A percentile compares a stretch with the other conserved stretches of the same genome.
These are phyloP conservation scores for Chenopodium suecicum DNA, from an alignment of 148 eudicot species.

Conservation along the genomic window DNA sequence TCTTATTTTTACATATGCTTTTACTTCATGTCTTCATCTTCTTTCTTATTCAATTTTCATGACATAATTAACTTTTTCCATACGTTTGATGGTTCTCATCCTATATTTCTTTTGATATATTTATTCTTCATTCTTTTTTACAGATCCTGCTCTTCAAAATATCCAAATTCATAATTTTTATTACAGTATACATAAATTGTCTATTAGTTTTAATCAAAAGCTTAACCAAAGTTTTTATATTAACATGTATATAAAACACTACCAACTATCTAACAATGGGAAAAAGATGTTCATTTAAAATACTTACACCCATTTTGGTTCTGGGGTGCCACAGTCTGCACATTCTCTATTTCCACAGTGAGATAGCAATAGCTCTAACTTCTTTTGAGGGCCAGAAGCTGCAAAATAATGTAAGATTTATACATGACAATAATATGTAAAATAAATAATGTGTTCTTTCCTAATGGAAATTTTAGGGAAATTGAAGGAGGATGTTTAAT, in stretches of 20 bases:
- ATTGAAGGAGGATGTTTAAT: background rate
- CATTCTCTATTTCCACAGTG: slow-evolving; percentile 61
- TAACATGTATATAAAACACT: too few species aligned
- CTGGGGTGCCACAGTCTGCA: slow-evolving; percentile 91
- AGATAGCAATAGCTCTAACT: slow-evolving; percentile 50
- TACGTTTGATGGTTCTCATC: background rate
- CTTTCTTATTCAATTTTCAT: background rate
- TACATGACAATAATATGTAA: background rate
- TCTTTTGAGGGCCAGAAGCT: slow-evolving; percentile 46
- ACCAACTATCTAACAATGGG: background rate
- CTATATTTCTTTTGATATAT: background rate
- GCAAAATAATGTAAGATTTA: slow-evolving; percentile 1
- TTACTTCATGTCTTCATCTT: background rate
- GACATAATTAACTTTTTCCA: background rate
- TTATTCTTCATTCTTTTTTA: background rate
- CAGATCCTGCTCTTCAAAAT: background rate
- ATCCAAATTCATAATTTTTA: background rate
- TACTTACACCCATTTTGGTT: slow-evolving; percentile 98
- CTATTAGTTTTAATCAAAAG: background rate
- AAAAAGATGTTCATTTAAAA: background rate
- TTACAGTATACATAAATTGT: background rate
- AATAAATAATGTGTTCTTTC: background rate
- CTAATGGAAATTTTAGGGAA: background rate
- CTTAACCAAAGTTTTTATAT: too few species aligned
- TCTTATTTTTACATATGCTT: background rate